A percentile compares a stretch with the other conserved stretches of the same genome.
phyloP scores from a whole-genome alignment of 345 rosid species.

The Aquilaria yunnanensis region DNA sequence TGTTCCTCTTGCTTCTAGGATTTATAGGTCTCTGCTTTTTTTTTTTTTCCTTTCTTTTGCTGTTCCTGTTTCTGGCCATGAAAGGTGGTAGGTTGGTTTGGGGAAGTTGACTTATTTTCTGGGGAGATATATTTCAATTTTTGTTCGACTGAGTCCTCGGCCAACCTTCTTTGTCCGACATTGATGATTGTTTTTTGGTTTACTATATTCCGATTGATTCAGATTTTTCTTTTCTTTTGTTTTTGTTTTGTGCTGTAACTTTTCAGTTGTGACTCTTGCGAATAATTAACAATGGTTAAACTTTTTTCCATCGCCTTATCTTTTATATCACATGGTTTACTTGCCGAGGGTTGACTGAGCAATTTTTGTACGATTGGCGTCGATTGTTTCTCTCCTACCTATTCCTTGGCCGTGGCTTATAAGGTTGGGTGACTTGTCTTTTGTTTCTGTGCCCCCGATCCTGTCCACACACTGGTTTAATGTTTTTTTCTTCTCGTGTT shows the following conservation, averaged over 20 bases:
- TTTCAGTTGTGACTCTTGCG: no score
- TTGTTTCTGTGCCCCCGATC: no score
- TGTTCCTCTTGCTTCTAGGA: constrained; percentile 7
- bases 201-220: constrained; percentile 11
- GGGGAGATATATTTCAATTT: constrained; percentile 15
- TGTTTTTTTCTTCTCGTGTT: no score
- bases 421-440: no score
- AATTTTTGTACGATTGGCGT: constrained; percentile 1
- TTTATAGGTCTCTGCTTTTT: constrained; percentile 27
- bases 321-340: neutral
- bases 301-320: no score
- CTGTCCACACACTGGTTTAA: no score
- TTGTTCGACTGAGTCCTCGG: constrained; percentile 13
- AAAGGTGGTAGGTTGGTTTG: constrained; percentile 82
- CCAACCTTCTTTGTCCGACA: constrained; percentile 18
- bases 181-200: constrained; percentile 14
- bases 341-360: constrained; percentile 11
- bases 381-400: constrained; percentile 1
- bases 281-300: no score
- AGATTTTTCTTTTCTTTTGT: constrained; percentile 10
- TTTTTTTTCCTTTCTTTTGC: constrained; percentile 6
- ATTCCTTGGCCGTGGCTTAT: no score
- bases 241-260: neutral
- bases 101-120: constrained; percentile 73
- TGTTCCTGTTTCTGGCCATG: constrained; percentile 26